Evolutionary conservation across 768 basidiomycete genomes (phyloP).

Genomic region (Candolleomyces eurysporus): DNA sequence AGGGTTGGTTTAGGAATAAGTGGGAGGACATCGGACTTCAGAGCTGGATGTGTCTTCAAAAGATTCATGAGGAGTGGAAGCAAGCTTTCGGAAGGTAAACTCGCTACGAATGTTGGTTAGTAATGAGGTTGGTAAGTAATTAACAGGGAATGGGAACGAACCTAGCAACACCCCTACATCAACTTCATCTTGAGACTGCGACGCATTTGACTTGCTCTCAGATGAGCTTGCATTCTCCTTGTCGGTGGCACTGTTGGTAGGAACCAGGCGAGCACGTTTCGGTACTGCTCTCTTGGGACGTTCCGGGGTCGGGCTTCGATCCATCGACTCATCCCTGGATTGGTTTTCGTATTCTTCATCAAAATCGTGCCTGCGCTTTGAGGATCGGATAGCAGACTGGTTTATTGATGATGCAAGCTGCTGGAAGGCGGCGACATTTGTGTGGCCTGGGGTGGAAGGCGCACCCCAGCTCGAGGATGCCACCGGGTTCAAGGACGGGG

Average conservation of each 20-base stretch:
- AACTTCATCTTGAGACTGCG: constrained; percentile 52
- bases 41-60: constrained; percentile 61
- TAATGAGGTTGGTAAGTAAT: constrained; percentile 11
- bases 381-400: constrained; percentile 29
- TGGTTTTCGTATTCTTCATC: constrained; percentile 70
- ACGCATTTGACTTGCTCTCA: constrained; percentile 42
- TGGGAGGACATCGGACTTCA: constrained; percentile 70
- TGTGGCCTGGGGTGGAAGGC: constrained; percentile 43
- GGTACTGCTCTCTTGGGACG: constrained; percentile 66
- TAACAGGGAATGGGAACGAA: constrained; percentile 32
- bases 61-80: constrained; percentile 72
- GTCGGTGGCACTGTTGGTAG: constrained; percentile 25
- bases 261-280: constrained; percentile 58
- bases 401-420: constrained; percentile 53
- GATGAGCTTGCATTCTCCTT: constrained; percentile 45
- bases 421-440: constrained; percentile 51
- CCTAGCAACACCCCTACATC: constrained; percentile 81
- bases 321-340: constrained; percentile 70
- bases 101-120: constrained; percentile 47
- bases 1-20: constrained; percentile 85
- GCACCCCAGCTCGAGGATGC: constrained; percentile 47
- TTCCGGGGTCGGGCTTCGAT: constrained; percentile 83
- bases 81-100: constrained; percentile 73
- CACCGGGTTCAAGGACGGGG: constrained; percentile 39
- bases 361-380: constrained; percentile 60